Conservation (phyloP, 2,329 filamentous ascomycete species). For the Colletotrichum navitas region DNA sequence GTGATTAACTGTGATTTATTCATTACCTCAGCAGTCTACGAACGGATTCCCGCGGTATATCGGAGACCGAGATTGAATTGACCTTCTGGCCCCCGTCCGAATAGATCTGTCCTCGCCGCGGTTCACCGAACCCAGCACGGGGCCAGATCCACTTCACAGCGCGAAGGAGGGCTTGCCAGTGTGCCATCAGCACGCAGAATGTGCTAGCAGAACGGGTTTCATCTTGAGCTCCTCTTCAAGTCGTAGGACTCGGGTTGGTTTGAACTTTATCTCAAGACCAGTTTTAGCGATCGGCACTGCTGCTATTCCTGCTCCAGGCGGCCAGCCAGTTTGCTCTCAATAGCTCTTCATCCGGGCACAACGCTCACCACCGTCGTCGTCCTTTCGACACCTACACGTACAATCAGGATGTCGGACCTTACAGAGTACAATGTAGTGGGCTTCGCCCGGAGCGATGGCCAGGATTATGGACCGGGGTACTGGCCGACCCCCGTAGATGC, state of each 20-base stretch:
- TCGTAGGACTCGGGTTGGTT: not conserved
- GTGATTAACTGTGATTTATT: not conserved
- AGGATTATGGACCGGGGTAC: constrained; percentile 59
- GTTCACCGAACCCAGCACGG: constrained; percentile 23
- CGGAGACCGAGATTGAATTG: not conserved
- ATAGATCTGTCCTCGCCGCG: not conserved
- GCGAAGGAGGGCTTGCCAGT: constrained; percentile 17
- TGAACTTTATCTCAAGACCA: not conserved
- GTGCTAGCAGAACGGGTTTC: constrained; percentile 15
- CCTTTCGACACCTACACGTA: not conserved
- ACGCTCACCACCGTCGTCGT: not conserved
- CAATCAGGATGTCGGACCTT: constrained; percentile 28
- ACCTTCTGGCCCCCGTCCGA: not conserved
- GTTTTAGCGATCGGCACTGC: not conserved
- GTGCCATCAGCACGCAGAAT: constrained; percentile 25
- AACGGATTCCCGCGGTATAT: not conserved
- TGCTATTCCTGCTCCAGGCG: constrained; percentile 9
- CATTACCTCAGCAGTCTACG: not conserved
- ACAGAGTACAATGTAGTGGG: constrained; percentile 46
- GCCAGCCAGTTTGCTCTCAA: not conserved
- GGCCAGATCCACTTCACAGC: constrained; percentile 32
- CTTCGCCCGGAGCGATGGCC: constrained; percentile 61
- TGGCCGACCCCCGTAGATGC: constrained; percentile 52
- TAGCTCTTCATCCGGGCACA: not conserved
- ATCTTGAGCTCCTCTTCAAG: not conserved